Evolutionary conservation across 805 yeast species (phyloP).

Genomic region (Wickerhamiella sorbophila): DNA sequence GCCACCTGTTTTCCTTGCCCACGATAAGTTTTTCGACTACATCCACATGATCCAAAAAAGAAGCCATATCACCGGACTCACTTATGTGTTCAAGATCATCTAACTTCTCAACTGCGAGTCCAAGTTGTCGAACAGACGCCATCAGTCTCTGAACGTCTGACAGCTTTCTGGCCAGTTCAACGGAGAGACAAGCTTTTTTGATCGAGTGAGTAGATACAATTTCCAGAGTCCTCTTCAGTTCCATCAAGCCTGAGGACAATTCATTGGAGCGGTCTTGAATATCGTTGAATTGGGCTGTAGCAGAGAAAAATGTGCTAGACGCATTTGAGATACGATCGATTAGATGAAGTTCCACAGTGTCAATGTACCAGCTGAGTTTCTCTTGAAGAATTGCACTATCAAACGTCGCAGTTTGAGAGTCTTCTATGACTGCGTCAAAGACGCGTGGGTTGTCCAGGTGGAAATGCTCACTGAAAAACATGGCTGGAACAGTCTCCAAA

Average conservation of each 20-base stretch:
- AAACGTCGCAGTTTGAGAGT: conserved; percentile 21
- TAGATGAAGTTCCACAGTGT: conserved; percentile 66
- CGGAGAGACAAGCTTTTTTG: neutral
- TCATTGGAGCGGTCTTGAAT: conserved; percentile 30
- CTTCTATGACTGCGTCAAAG: conserved; percentile 53
- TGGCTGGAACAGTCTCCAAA: conserved; percentile 43
- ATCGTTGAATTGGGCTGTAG: conserved; percentile 61
- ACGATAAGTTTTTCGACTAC: conserved; percentile 36
- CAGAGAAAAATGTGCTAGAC: conserved; percentile 70
- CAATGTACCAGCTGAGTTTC: conserved; percentile 66
- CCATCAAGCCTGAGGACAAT: conserved; percentile 4
- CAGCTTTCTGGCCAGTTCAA: neutral
- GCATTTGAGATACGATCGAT: conserved; percentile 74
- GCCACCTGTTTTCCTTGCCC: conserved; percentile 31
- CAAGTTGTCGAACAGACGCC: conserved; percentile 37
- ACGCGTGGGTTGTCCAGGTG: conserved; percentile 78
- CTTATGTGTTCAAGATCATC: conserved; percentile 37
- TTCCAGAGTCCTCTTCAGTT: conserved; percentile 1
- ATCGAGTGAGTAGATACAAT: neutral
- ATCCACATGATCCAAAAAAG: conserved; percentile 44
- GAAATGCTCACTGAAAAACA: conserved; percentile 55
- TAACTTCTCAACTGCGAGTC: conserved; percentile 31
- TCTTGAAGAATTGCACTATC: conserved; percentile 44
- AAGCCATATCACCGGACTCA: conserved; percentile 31
- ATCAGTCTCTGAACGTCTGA: conserved; percentile 32